These are phyloP conservation scores for Picea sitchensis DNA, from an alignment of 75 land plant species.

Conservation along the genomic window DNA sequence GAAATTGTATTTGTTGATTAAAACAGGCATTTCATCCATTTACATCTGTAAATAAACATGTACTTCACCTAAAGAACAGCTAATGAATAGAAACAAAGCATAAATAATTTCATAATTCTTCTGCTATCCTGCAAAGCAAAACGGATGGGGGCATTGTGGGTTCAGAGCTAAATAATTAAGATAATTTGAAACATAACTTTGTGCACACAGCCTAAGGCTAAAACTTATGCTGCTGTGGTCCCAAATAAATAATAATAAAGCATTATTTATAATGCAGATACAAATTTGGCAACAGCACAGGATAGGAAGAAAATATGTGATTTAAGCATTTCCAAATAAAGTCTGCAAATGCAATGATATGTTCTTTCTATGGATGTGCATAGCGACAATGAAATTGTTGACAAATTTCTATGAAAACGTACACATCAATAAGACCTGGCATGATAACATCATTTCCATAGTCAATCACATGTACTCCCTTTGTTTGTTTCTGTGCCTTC, in stretches of 20 bases:
- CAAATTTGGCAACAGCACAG: neutral
- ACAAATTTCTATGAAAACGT: conserved; percentile 14
- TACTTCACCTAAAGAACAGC: too few relatives aligned
- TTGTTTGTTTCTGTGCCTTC: conserved; percentile 24
- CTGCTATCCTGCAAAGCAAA: neutral
- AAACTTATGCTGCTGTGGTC: neutral
- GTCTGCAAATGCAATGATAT: neutral
- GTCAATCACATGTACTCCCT: conserved; percentile 46
- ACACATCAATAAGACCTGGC: conserved; percentile 99
- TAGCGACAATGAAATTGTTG: neutral
- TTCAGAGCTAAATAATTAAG: neutral
- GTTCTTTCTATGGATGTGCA: neutral
- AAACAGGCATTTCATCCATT: neutral
- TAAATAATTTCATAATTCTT: neutral
- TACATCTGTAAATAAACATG: neutral
- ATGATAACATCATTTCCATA: conserved; percentile 91
- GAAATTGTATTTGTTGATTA: neutral
- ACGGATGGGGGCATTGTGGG: neutral
- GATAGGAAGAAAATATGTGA: neutral
- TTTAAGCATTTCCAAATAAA: neutral
- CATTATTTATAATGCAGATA: neutral
- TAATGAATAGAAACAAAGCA: neutral
- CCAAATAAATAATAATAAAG: neutral
- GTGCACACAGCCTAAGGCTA: neutral
- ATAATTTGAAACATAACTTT: neutral